These are phyloP conservation scores for Chytriomyces sp. DNA, from an alignment of 192 early-diverging fungal genomes.

Conservation along the genomic window DNA sequence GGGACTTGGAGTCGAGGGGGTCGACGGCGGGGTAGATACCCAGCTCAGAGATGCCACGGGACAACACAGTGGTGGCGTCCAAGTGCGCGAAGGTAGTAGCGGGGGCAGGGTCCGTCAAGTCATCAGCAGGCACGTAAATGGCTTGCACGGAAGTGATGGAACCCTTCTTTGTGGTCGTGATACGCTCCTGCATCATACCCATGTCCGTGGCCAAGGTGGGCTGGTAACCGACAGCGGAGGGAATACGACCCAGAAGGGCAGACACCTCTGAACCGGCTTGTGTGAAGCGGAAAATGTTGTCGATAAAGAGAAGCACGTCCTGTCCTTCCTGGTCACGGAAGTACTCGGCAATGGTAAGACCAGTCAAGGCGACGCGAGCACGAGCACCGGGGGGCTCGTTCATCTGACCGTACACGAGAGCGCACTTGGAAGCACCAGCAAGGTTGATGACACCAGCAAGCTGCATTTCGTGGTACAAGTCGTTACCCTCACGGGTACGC, in stretches of 20 bases:
- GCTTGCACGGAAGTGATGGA: conserved; percentile 97
- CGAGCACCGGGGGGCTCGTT: conserved; percentile 99
- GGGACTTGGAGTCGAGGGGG: conserved; percentile 97
- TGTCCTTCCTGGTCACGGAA: conserved; percentile 99
- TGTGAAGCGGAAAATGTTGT: conserved; percentile 99
- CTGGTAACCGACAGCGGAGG: conserved; percentile 99
- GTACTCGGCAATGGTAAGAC: conserved; percentile 98
- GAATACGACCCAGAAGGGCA: conserved; percentile 98
- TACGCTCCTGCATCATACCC: conserved; percentile 99
- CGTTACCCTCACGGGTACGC: conserved; percentile 99
- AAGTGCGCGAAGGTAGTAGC: conserved; percentile 99
- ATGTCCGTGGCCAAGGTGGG: conserved; percentile 98
- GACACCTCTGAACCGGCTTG: conserved; percentile 99
- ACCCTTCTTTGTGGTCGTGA: conserved; percentile 99
- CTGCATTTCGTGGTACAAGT: conserved; percentile 99
- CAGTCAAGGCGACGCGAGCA: conserved; percentile 97
- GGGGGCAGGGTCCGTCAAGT: conserved; percentile 99
- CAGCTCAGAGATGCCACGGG: conserved; percentile 96
- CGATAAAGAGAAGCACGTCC: conserved; percentile 99
- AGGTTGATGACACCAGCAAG: conserved; percentile 95
- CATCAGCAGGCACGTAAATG: conserved; percentile 98
- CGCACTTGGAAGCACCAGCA: conserved; percentile 91
- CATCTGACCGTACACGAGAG: conserved; percentile 98
- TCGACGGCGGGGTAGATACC: conserved; percentile 99
- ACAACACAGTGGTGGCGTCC: conserved; percentile 99